phyloP scores from a whole-genome alignment of 495 filamentous ascomycete species.

The Thermochaetoides thermophila region DNA sequence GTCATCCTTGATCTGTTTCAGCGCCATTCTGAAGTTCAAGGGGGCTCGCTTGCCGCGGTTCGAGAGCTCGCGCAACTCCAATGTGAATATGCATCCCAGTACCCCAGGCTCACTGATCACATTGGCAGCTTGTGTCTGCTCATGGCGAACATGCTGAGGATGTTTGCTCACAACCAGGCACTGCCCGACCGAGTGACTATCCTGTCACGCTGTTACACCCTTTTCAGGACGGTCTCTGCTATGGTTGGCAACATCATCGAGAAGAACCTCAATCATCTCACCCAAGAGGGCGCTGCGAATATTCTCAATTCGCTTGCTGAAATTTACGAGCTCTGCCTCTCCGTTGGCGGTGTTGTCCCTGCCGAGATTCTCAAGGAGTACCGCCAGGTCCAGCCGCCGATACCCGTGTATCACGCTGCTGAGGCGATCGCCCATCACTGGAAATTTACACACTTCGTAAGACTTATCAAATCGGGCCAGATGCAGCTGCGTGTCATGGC shows the following conservation, averaged over 20 bases:
- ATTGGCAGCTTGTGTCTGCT: conserved; percentile 24
- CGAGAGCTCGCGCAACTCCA: conserved; percentile 18
- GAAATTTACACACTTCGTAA: conserved; percentile 55
- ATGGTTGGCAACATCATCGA: conserved; percentile 30
- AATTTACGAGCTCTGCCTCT: conserved; percentile 29
- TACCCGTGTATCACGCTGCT: conserved; percentile 13
- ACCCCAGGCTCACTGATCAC: conserved; percentile 29
- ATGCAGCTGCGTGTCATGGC: conserved; percentile 79
- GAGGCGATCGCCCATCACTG: conserved; percentile 47
- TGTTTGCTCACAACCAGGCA: conserved; percentile 14
- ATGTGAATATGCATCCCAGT: conserved; percentile 16
- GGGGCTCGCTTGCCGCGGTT: conserved; percentile 7
- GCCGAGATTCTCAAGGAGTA: conserved; percentile 19
- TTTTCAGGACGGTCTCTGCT: conserved; percentile 27
- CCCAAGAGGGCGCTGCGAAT: conserved; percentile 26
- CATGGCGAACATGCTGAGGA: conserved; percentile 15
- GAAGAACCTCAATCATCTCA: conserved; percentile 31
- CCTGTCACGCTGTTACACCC: conserved; percentile 20
- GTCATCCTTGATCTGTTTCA: conserved; percentile 20
- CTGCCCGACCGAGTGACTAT: conserved; percentile 11
- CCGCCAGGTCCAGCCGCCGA: conserved; percentile 12
- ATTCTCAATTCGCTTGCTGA: conserved; percentile 22
- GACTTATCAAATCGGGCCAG: conserved; percentile 61
- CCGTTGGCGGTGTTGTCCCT: conserved; percentile 20
- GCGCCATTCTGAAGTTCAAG: conserved; percentile 6